Base-by-base conservation (phyloP, 495 filamentous ascomycete genomes). In the Sordaria brevicollis region DNA sequence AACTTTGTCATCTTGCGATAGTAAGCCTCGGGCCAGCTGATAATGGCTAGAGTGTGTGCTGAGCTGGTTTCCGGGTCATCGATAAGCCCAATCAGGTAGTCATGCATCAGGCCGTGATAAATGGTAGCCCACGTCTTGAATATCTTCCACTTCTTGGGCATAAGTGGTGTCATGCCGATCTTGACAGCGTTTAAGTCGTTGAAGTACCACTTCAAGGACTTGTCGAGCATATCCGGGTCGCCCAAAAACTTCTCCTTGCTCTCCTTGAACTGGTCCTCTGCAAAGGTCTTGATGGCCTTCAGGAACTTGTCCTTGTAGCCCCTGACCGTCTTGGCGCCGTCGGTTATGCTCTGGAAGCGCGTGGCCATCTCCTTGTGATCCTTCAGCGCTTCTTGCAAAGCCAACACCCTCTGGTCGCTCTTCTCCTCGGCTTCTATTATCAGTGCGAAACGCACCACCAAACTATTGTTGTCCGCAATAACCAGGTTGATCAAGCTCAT, bases 131-230 rank as follows among this genome's bases (percentile, higher is more conserved):
- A 97, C 19, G 92, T 96, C 76, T 89, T 87, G 82, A 94, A 93
- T 66, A 98, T 96, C 80, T 91, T 94, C 95, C 95, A 99, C 75
- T 96, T 97, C 81, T 95, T 96, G 33, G 95, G 95, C 86, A 97
- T 92, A 67, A 99, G 82, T 38, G 85, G 84, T 65, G 90, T 86
- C 89, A 99, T 96, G 73, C 95, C 94, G 66, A 93, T 83, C 81
- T 93, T 90, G 69, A 97, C 94, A 0, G 92, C 91, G 77, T 92
- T 94, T 1, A 99, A 87, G 76, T 99, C 94, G 79, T 97, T 96
- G 85, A 98, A 99, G 80, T 89, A 98, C 95, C 96, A 99, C 70
- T 88, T 88, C 79, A 97, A 83, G 72, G 84, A 87, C 82, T 97
- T 95, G 62, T 94, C 91, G 49, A 99, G 81, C 73, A 82, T 86